These are phyloP conservation scores for Schwanniomyces etchellsii DNA, from an alignment of 1,139 yeast species.

Conservation along the genomic window DNA sequence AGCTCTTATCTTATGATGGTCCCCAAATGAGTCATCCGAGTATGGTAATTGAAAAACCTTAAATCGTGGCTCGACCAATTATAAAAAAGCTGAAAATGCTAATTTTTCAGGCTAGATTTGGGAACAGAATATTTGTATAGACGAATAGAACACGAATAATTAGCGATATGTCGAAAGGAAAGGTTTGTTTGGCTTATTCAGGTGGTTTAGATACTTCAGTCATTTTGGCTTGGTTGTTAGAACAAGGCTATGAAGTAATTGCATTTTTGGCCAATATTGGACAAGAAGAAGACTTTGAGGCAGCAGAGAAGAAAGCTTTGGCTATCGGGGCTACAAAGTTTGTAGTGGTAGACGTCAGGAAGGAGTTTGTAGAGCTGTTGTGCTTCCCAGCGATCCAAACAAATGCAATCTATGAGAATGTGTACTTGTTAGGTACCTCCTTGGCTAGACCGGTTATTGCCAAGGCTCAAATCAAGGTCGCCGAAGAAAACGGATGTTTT, in stretches of 20 bases:
- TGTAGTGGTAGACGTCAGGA: constrained; percentile 90
- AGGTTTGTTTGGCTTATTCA: constrained; percentile 97
- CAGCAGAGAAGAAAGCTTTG: constrained; percentile 92
- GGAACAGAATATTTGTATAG: not conserved
- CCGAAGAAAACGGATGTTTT: constrained; percentile 95
- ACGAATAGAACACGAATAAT: not conserved
- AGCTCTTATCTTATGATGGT: not conserved
- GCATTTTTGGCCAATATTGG: constrained; percentile 98
- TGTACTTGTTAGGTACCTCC: constrained; percentile 92
- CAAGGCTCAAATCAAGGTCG: constrained; percentile 94
- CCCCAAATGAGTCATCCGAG: constrained; percentile 31
- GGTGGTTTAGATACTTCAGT: constrained; percentile 99
- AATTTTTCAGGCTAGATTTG: too few species aligned
- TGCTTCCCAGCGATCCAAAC: constrained; percentile 96
- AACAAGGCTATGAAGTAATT: constrained; percentile 95
- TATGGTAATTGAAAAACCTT: constrained; percentile 21
- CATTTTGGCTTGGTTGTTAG: constrained; percentile 95
- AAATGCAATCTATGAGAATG: constrained; percentile 96
- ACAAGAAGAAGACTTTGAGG: constrained; percentile 98
- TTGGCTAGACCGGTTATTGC: constrained; percentile 98
- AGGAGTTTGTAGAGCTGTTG: constrained; percentile 89
- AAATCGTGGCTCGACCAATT: constrained; percentile 26
- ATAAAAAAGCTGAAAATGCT: too few species aligned
- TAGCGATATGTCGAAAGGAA: constrained; percentile 84
- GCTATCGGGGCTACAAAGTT: constrained; percentile 96